These are phyloP conservation scores for Fonsecaea erecta DNA, from an alignment of 2,329 filamentous ascomycete species.

Conservation along the genomic window DNA sequence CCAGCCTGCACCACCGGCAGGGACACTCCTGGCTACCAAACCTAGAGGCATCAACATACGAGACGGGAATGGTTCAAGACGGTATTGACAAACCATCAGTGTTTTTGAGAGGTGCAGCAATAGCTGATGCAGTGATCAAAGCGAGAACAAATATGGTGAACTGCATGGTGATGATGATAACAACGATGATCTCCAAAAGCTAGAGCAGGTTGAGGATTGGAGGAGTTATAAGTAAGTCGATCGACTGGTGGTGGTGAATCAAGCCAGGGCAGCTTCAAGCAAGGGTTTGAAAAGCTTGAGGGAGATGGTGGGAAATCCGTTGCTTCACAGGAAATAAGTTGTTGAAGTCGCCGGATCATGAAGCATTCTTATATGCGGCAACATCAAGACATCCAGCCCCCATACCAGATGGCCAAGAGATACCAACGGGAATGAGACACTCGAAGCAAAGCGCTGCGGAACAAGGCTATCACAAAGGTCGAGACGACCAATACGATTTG, in stretches of 20 bases:
- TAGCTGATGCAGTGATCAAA: conserved; percentile 4
- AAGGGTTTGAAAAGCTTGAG: neutral
- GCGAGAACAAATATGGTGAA: neutral
- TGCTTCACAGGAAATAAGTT: neutral
- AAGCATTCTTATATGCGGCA: neutral
- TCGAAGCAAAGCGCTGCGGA: neutral
- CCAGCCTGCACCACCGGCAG: neutral
- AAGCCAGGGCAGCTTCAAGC: neutral
- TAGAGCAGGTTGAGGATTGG: neutral
- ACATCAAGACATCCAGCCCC: neutral
- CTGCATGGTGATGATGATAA: conserved; percentile 9
- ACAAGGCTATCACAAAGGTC: neutral
- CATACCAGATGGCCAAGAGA: neutral
- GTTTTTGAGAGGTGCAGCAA: conserved; percentile 1
- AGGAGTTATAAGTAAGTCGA: neutral
- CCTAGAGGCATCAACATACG: neutral
- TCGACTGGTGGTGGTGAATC: neutral
- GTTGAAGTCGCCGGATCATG: neutral
- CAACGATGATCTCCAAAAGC: neutral
- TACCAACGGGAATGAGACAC: neutral
- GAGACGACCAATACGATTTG: neutral
- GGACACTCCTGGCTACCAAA: neutral
- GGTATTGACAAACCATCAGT: neutral
- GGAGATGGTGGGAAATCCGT: neutral
- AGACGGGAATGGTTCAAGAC: too few species aligned